Evolutionary conservation across 2,329 filamentous ascomycete genomes (phyloP).

Genomic region (Aspergillus aculeatinus): DNA sequence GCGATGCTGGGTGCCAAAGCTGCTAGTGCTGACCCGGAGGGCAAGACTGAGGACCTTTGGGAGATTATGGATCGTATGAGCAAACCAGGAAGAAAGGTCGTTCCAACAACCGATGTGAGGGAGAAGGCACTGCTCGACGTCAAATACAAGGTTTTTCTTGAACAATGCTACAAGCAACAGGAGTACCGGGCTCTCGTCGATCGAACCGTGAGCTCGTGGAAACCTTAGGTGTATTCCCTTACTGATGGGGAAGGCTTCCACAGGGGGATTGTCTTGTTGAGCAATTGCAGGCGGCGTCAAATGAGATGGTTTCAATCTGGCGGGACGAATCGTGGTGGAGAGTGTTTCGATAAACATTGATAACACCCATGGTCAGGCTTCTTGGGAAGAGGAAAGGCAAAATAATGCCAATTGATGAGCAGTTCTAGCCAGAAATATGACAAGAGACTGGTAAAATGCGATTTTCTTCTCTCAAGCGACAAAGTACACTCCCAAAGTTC

Average conservation of each 20-base stretch:
- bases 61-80: conserved; percentile 97
- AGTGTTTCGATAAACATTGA: not conserved
- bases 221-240: conserved; percentile 1
- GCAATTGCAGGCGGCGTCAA: not conserved
- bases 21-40: conserved; percentile 74
- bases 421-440: not conserved
- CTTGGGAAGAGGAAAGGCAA: not conserved
- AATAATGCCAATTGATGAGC: not conserved
- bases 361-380: not conserved
- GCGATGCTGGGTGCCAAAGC: conserved; percentile 98
- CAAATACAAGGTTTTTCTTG: conserved; percentile 95
- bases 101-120: conserved; percentile 67
- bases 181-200: conserved; percentile 78
- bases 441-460: too few relatives aligned
- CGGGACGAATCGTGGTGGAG: not conserved
- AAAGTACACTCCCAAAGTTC: not conserved
- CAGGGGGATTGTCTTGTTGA: not conserved
- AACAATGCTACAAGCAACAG: conserved; percentile 85
- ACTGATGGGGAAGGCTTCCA: too few relatives aligned
- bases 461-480: too few relatives aligned
- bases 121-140: conserved; percentile 79
- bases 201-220: conserved; percentile 52
- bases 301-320: not conserved
- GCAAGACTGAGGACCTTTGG: conserved; percentile 85
- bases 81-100: conserved; percentile 82